Percentiles rank a stretch among this genome's conserved stretches.
Evolutionary conservation across 495 filamentous ascomycete genomes (phyloP).

Genomic region (Cryomyces minteri): DNA sequence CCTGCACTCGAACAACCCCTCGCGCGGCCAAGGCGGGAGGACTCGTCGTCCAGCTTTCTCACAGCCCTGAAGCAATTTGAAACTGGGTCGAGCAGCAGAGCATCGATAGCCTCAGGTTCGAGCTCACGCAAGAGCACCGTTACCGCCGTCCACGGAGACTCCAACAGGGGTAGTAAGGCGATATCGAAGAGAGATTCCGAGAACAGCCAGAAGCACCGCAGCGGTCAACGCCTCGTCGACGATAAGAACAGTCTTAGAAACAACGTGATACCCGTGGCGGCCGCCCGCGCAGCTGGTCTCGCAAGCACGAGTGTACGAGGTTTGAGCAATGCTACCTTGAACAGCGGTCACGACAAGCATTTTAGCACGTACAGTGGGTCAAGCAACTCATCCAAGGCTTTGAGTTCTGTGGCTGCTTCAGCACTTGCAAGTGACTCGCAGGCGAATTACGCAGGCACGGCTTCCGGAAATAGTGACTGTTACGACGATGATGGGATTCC

Average conservation of each 20-base stretch:
- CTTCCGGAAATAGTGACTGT: no score
- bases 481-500: no score
- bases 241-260: not conserved
- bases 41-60: constrained; percentile 8
- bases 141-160: not conserved
- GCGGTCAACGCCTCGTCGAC: not conserved
- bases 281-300: not conserved
- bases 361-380: no score
- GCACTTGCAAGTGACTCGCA: no score
- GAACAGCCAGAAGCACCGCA: not conserved
- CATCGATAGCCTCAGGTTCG: not conserved
- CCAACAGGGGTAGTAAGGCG: not conserved
- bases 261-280: constrained; percentile 1
- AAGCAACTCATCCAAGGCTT: no score
- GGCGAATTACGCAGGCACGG: no score
- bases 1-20: constrained; percentile 7
- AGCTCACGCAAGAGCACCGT: not conserved
- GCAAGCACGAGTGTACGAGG: not conserved
- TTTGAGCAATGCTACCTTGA: not conserved
- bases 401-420: no score
- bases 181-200: not conserved
- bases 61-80: constrained; percentile 1
- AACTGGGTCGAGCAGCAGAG: not conserved
- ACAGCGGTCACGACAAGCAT: no score
- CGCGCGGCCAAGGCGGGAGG: constrained; percentile 7